Evolutionary conservation across 139 green algal genomes (phyloP), one percentile per base, ranked within the genome.

Genomic region (Tetraselmis striata): DNA sequence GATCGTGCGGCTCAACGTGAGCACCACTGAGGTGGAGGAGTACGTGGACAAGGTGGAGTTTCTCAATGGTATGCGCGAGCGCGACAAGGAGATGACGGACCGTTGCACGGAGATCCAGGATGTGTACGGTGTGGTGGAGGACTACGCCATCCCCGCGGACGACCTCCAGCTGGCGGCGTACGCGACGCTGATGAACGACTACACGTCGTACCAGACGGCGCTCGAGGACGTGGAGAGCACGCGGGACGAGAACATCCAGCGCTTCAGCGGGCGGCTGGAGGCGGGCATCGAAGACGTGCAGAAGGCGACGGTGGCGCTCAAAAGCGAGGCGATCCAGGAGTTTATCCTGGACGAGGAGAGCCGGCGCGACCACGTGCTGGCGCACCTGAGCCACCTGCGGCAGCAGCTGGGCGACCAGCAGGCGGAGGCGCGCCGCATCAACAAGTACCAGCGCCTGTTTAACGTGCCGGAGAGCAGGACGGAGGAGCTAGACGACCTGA

Each of bases 1-100:
- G 30, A 92, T 88, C 23, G 84, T 80, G 26, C 30, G 77, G 28
- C 87, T 97, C 82, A 83, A 79, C 80, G 67, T 74, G 75, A 23
- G 22, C 79, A 90, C 84, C 59, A 82, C 18, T 45, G 79, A 79
- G 1, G 90, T 94, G 67, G 93, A 95, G 87, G 93, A 96, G 26
- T 96, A 94, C 77, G 93, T 95, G 29, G 90, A 90, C 23, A 92
- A 94, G 81, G 78, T 95, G 2, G 75, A 84, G 28, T 94, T 94
- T 0, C 23, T 79, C 1, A 23, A 45, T 28, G 1, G 24, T 2
- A 30, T 80, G 77, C 80, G 84, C 79, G 83, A 30, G 30, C 77
- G 79, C 29, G 76, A 85, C 74, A 32, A 82, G 31, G 28, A 82
- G 23, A 83, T 93, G 79, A 85, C 92, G 67, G 29, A 67, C 5